Conservation (phyloP, 371 early-diverging fungal species). For the Rhizopus arrhizus region DNA sequence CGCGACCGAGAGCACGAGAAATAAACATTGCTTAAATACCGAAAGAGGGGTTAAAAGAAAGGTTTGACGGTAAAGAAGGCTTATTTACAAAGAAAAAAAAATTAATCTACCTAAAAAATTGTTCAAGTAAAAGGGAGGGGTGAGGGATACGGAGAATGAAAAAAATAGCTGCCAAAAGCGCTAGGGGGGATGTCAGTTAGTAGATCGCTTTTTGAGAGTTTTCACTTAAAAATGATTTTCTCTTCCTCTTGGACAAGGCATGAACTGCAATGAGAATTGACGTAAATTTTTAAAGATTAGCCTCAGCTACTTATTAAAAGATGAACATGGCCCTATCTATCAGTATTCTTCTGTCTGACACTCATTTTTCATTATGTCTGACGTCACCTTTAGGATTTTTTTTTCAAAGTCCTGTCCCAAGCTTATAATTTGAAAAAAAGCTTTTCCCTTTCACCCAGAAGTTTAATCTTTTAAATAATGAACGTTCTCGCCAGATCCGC, state of each 20-base stretch:
- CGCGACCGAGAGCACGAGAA: slow-evolving; percentile 44
- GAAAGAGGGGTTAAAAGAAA: slow-evolving; percentile 25
- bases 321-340: too few species aligned
- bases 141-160: slow-evolving; percentile 17
- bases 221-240: not conserved
- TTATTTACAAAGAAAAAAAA: slow-evolving; percentile 12
- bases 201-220: not conserved
- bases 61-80: slow-evolving; percentile 18
- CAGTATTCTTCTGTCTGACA: not conserved
- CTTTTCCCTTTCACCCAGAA: slow-evolving; percentile 22
- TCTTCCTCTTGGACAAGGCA: not conserved
- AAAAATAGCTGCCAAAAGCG: not conserved
- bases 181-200: slow-evolving; percentile 13
- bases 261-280: not conserved
- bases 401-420: slow-evolving; percentile 29
- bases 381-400: slow-evolving; percentile 7
- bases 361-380: not conserved
- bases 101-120: not conserved
- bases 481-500: slow-evolving; percentile 64
- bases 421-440: slow-evolving; percentile 23
- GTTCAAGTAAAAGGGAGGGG: slow-evolving; percentile 8
- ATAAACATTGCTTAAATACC: slow-evolving; percentile 38
- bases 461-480: slow-evolving; percentile 39
- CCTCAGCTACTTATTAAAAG: too few species aligned
- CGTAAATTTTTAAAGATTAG: too few species aligned